Conservation (phyloP, 73 alveolate species). For the Paramecium octaurelia region DNA sequence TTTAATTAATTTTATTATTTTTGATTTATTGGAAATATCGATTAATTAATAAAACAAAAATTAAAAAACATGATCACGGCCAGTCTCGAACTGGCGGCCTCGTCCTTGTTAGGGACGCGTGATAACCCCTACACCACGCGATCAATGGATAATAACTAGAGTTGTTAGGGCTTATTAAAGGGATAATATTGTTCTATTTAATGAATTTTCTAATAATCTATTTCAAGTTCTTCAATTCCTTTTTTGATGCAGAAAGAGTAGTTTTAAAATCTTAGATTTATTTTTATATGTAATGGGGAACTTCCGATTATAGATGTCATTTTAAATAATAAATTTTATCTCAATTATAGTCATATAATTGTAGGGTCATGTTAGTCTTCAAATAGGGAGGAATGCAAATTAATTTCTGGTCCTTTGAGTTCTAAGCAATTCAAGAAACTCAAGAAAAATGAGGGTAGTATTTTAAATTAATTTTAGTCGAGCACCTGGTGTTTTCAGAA, state of each 20-base stretch:
- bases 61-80: conserved; percentile 44
- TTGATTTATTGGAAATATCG: background rate
- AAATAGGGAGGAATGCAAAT: background rate
- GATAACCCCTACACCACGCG: conserved; percentile 61
- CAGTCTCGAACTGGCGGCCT: conserved; percentile 59
- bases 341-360: background rate
- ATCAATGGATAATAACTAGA: background rate
- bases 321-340: background rate
- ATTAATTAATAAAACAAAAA: background rate
- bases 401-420: background rate
- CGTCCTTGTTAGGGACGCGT: conserved; percentile 58
- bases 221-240: background rate
- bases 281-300: background rate
- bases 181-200: background rate
- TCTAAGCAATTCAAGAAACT: background rate
- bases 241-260: background rate
- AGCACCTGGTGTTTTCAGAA: background rate
- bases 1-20: no score
- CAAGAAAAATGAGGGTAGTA: background rate
- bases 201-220: background rate
- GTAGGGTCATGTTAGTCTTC: background rate
- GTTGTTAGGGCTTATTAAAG: background rate
- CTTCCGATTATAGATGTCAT: background rate
- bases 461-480: background rate
- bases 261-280: background rate